Base-by-base conservation (phyloP, 495 filamentous ascomycete genomes). In the Penicillium parvum region DNA sequence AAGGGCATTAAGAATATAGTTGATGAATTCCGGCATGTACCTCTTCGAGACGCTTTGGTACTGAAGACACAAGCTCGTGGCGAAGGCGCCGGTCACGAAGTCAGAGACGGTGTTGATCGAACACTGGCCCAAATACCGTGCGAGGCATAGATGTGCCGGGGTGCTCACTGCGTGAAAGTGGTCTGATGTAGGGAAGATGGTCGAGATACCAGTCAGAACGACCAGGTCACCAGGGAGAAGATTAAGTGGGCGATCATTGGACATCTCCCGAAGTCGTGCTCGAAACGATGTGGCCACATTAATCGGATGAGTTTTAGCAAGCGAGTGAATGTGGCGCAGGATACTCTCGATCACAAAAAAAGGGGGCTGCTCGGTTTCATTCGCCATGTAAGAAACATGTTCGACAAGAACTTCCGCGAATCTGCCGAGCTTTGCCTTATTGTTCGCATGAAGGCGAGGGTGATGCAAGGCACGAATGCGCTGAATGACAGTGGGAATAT, bases 101-200 rank as follows among this genome's bases (percentile, higher is more conserved):
- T 89, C 84, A 17, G 70, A 55, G 4, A 88, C 63, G 2, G 63
- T 61, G 28, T 76, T 73, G 0, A 86, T 84, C 19, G 80, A 68
- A 35, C 79, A 85, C 51, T 94, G 81, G 0, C 82, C 86, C n/a
- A 98, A 72, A 57, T 85, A 96, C 33, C 86, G 77, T 20, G 79
- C 76, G 60, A 97, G 85, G 37, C 60, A 78, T 5, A 96, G 76
- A 57, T 86, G 84, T 1, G 91, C 86, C 0, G 92, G 92, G 4
- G 92, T 97, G 34, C 85, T 81, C 11, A 97, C 85, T 41, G 89
- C 84, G 51, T 97, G 92, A 63, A 96, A 97, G 61, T 95, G 88
- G 65, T 99, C 92, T 0, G 88, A 95, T 0, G 94, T 95, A 4
- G 94, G 89, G 60, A 94, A 99, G 45, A 91, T 85, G 6, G 82